Base-by-base conservation (phyloP, 2,329 filamentous ascomycete genomes). In the Paecilomyces niveus region DNA sequence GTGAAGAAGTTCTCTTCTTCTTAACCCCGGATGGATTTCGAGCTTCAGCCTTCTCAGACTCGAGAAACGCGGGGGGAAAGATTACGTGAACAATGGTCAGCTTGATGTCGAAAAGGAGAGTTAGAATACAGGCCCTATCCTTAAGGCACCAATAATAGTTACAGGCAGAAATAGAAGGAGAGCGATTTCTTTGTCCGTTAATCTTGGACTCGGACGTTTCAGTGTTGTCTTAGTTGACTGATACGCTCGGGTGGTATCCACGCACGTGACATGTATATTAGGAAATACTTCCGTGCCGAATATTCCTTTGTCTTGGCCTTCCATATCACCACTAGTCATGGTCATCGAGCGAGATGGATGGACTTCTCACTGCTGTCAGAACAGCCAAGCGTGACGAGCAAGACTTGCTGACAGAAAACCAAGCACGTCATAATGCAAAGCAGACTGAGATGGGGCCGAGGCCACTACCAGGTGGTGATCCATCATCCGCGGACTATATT, bases 301-400 rank as follows among this genome's bases (percentile, higher is more conserved):
- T 45, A 45, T 45, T 45, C 39, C 39, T 18, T 18, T 45, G 39
- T 45, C 39, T 39, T 39, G 35, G 35, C 35, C 39, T 45, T 13
- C n/a, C n/a, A 53, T 33, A 29, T 22, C 26, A 52, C 11, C 54
- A 29, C 54, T 54, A 26, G 50, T 52, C 52, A 45, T 45, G 39
- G 18, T 45, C 39, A 45, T 18, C 39, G 21, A 6, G 8, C 13
- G 62, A 62, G 50, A 77, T 77, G 74, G 74, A 76, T 56, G 69
- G 64, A 8, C 68, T 77, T 55, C 64, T 77, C 51, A 75, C 69
- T 13, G 73, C 70, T 33, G 68, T 75, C n/a, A 75, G 74, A 45
- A 73, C 72, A 6, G 66, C 70, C n/a, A 70, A 65, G 18, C 66
- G 61, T 50, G 64, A 66, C 49, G 56, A 62, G 9, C 59, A 62